phyloP scores from a whole-genome alignment of 169 alveolate genomes.

The Toxoplasma gondii region DNA sequence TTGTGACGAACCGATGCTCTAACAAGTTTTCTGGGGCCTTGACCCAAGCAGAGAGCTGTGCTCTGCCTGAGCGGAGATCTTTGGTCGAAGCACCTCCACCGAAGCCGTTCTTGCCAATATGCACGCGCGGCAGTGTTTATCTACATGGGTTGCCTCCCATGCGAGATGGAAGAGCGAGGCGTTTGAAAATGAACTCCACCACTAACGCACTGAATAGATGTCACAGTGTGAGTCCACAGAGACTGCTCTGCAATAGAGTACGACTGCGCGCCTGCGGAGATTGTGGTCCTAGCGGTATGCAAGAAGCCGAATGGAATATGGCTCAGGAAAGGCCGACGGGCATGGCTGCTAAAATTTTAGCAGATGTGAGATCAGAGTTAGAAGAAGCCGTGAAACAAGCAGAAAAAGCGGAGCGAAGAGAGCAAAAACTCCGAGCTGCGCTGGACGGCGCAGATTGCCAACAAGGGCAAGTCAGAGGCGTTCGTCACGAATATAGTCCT shows the following conservation, averaged over 20 bases:
- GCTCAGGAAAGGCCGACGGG: neutral
- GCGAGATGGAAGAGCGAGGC: too few relatives aligned
- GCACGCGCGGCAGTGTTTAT: too few relatives aligned
- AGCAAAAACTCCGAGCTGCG: neutral
- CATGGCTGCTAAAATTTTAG: neutral
- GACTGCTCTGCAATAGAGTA: neutral
- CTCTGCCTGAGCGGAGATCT: too few relatives aligned
- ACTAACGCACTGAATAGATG: too few relatives aligned
- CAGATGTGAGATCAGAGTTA: neutral
- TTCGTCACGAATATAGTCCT: neutral
- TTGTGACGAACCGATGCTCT: too few relatives aligned
- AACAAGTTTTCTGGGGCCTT: too few relatives aligned
- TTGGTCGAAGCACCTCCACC: too few relatives aligned
- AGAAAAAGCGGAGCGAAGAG: neutral
- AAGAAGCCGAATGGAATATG: neutral
- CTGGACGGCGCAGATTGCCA: neutral
- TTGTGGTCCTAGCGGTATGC: neutral
- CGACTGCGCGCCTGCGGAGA: neutral
- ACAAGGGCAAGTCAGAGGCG: neutral
- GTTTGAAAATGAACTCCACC: too few relatives aligned
- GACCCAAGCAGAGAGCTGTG: too few relatives aligned
- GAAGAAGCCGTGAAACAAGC: neutral
- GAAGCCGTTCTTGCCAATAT: too few relatives aligned
- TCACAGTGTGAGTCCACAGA: too few relatives aligned
- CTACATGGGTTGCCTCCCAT: too few relatives aligned